Percentiles rank a stretch among this genome's conserved stretches.
Evolutionary conservation across 75 land plant species (phyloP).

Genomic region (Adiantum capillusveneris): DNA sequence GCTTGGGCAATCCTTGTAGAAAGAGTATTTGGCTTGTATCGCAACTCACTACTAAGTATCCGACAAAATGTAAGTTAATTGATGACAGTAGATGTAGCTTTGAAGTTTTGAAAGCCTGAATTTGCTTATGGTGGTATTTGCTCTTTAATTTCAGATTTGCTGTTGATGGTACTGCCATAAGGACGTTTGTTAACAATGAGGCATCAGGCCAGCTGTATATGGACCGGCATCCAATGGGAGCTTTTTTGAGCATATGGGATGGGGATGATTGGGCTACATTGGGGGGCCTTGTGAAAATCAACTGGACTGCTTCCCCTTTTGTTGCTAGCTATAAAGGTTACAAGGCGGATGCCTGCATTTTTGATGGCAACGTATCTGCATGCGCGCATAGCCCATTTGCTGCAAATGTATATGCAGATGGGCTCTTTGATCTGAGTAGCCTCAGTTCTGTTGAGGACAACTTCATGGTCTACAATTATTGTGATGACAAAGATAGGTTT

Average conservation of each 20-base stretch:
- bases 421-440: not conserved
- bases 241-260: conserved; percentile 18
- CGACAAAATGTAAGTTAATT: not conserved
- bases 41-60: too few species aligned
- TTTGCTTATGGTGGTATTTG: not conserved
- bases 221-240: conserved; percentile 12
- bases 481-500: conserved; percentile 12
- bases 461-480: conserved; percentile 22
- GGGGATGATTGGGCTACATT: conserved; percentile 30
- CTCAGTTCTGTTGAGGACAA: conserved; percentile 5
- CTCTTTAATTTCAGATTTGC: conserved; percentile 13
- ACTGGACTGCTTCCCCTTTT: conserved; percentile 26
- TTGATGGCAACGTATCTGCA: not conserved
- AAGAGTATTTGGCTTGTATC: too few species aligned
- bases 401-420: not conserved
- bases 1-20: too few species aligned
- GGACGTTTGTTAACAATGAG: conserved; percentile 14
- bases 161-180: conserved; percentile 21
- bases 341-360: conserved; percentile 12
- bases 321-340: conserved; percentile 11
- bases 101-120: not conserved
- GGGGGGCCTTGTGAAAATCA: conserved; percentile 20
- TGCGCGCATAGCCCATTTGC: not conserved
- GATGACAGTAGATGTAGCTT: not conserved
- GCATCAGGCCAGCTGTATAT: conserved; percentile 5